Percentiles rank a stretch among this genome's conserved stretches.
These are phyloP conservation scores for Ordospora colligata DNA, from an alignment of 371 early-diverging fungal species.

Conservation along the genomic window DNA sequence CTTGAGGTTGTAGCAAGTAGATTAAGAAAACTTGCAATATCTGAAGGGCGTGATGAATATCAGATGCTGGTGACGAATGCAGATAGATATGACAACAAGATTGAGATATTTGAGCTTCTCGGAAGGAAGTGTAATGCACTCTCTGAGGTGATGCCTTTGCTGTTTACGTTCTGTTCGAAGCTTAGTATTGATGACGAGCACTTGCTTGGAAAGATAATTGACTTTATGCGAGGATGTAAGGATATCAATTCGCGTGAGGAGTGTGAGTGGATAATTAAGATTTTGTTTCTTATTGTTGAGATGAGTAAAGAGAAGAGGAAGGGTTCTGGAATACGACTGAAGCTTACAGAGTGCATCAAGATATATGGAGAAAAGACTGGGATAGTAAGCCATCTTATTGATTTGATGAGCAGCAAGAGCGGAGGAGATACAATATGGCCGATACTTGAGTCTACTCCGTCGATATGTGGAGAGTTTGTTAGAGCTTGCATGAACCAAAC, in stretches of 20 bases:
- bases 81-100: conserved; percentile 3
- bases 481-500: not conserved
- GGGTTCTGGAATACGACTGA: conserved; percentile 9
- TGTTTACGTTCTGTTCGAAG: conserved; percentile 4
- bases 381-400: conserved; percentile 1
- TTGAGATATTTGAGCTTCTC: conserved; percentile 6
- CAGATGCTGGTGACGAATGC: not conserved
- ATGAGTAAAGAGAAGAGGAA: conserved; percentile 14
- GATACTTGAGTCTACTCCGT: conserved; percentile 17
- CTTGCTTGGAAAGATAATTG: not conserved
- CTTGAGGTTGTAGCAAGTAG: not conserved
- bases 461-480: conserved; percentile 27
- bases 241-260: not conserved
- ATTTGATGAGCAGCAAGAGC: conserved; percentile 12
- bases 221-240: conserved; percentile 9
- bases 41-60: conserved; percentile 4
- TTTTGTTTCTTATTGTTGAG: conserved; percentile 20
- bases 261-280: conserved; percentile 18
- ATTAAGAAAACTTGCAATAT: not conserved
- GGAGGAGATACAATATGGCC: not conserved
- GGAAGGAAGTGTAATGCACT: not conserved
- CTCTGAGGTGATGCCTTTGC: not conserved
- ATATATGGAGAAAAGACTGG: not conserved
- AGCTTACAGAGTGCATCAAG: conserved; percentile 13
- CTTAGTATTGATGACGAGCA: conserved; percentile 1